Conservation (phyloP, 176 grass and related monocot species). For the Juncus effusus region DNA sequence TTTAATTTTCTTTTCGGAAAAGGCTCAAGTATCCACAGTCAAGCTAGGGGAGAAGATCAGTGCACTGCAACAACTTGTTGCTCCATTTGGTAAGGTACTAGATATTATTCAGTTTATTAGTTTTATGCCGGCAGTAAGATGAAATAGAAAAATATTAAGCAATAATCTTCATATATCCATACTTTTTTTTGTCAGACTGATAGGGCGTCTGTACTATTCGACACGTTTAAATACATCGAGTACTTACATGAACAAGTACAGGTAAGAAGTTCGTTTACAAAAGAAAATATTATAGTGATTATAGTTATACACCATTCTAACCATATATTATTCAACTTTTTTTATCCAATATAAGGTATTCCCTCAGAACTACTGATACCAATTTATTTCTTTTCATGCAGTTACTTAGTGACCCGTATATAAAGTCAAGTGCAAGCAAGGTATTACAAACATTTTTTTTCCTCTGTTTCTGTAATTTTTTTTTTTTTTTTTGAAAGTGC, state of each 20-base stretch:
- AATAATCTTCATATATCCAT: conserved; percentile 1
- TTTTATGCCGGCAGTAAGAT: background rate
- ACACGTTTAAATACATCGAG: conserved; percentile 83
- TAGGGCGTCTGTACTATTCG: conserved; percentile 80
- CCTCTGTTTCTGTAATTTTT: background rate
- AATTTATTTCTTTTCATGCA: conserved; percentile 41
- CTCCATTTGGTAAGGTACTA: conserved; percentile 88
- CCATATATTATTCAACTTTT: conserved; percentile 27
- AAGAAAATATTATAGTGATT: background rate
- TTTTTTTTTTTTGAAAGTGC: background rate
- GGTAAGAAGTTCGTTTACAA: conserved; percentile 37
- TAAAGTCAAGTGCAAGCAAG: conserved; percentile 55
- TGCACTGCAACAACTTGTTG: conserved; percentile 84
- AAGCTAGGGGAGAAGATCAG: conserved; percentile 83
- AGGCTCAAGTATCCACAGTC: conserved; percentile 73
- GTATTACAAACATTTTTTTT: conserved; percentile 24
- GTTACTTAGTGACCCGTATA: conserved; percentile 89
- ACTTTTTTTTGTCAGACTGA: conserved; percentile 56
- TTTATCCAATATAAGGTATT: background rate
- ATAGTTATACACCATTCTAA: conserved; percentile 35
- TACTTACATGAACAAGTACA: conserved; percentile 93
- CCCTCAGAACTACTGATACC: background rate
- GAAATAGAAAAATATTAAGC: background rate
- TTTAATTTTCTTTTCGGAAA: conserved; percentile 12
- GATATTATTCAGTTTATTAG: background rate